phyloP scores from a whole-genome alignment of 129 eudicot species.

The Flaveria robusta region DNA sequence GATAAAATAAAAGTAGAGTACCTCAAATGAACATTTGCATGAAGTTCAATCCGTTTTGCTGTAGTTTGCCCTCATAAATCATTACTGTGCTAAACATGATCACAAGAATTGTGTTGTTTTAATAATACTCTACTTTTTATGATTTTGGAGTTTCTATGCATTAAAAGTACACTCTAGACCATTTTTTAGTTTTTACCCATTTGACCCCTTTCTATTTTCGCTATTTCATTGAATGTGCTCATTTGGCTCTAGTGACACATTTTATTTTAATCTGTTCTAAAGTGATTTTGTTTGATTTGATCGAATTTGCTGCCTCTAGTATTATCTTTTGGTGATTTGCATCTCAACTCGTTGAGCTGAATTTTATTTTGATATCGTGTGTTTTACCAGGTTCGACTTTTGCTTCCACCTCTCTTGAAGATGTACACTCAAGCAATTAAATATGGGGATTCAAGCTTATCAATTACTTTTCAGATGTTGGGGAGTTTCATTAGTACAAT shows the following conservation, averaged over 20 bases:
- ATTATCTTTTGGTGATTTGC: neutral
- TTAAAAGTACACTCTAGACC: neutral
- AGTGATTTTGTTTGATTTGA: neutral
- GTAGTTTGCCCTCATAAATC: neutral
- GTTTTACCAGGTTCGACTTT: slow-evolving; percentile 63
- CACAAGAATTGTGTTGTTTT: neutral
- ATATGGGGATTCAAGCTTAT: slow-evolving; percentile 65
- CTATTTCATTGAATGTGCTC: neutral
- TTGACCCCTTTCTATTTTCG: neutral
- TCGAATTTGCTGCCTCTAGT: neutral
- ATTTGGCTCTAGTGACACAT: neutral
- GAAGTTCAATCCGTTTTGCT: neutral
- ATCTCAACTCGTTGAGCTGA: neutral
- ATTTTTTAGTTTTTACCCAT: neutral
- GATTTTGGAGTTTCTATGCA: neutral
- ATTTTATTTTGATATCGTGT: neutral
- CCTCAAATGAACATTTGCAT: neutral
- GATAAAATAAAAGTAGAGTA: neutral
- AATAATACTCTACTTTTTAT: neutral
- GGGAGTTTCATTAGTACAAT: slow-evolving; percentile 57
- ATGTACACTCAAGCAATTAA: slow-evolving; percentile 60
- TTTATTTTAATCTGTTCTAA: neutral
- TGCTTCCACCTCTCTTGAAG: slow-evolving; percentile 63
- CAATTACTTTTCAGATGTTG: slow-evolving; percentile 74
- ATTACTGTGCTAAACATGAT: neutral